Conservation (phyloP, 1,284 basidiomycete species). For the Entoloma clypeatum region DNA sequence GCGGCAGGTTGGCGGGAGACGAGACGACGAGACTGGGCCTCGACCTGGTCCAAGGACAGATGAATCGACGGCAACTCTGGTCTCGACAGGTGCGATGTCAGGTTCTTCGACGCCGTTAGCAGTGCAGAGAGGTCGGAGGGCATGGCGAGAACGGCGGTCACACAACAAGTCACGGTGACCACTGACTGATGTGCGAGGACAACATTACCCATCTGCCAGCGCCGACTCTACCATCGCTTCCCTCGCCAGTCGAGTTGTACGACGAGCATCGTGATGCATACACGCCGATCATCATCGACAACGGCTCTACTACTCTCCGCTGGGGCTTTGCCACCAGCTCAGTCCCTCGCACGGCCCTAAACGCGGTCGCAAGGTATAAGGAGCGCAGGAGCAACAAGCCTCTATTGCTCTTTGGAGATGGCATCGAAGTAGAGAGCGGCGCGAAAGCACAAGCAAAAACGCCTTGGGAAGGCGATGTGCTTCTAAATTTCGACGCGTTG, state of each 20-base stretch:
- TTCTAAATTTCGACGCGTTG: conserved; percentile 87
- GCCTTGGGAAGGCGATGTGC: conserved; percentile 88
- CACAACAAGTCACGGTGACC: background rate
- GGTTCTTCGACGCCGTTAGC: conserved; percentile 64
- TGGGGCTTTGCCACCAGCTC: conserved; percentile 76
- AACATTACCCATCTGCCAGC: conserved; percentile 30
- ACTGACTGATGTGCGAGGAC: background rate
- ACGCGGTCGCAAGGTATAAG: conserved; percentile 81
- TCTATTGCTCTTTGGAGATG: conserved; percentile 81
- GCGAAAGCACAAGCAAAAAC: conserved; percentile 74
- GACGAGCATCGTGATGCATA: conserved; percentile 38
- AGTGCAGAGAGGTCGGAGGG: conserved; percentile 65
- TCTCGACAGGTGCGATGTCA: conserved; percentile 70
- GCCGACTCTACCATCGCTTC: conserved; percentile 30
- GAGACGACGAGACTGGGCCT: conserved; percentile 80
- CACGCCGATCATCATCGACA: conserved; percentile 87
- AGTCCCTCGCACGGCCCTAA: conserved; percentile 57
- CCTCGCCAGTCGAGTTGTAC: conserved; percentile 36
- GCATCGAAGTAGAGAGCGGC: conserved; percentile 79
- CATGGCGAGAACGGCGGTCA: conserved; percentile 21
- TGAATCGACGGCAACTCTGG: conserved; percentile 83
- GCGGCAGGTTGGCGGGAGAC: conserved; percentile 66
- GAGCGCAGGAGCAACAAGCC: conserved; percentile 82
- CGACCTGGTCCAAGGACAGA: conserved; percentile 88
- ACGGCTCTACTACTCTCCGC: conserved; percentile 83